A percentile compares a stretch with the other conserved stretches of the same genome.
phyloP scores from a whole-genome alignment of 2,329 filamentous ascomycete genomes.

The Epichloe brachyelytri region DNA sequence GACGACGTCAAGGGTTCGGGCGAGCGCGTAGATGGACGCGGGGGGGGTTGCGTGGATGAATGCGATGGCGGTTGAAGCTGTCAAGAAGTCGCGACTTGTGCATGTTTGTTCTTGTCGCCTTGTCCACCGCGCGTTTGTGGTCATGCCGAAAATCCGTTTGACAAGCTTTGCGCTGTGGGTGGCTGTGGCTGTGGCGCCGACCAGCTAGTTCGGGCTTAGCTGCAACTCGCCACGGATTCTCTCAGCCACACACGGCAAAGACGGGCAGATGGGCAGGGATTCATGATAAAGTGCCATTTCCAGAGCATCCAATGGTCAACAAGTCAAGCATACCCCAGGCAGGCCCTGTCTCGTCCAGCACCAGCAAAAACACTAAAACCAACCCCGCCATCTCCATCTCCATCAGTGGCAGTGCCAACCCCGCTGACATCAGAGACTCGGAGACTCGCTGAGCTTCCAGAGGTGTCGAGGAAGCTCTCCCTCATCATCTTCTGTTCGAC shows the following conservation, averaged over 20 bases:
- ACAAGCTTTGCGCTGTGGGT: not conserved
- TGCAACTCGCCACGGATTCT: not conserved
- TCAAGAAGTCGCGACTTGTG: not conserved
- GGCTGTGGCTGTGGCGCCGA: not conserved
- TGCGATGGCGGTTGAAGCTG: not conserved
- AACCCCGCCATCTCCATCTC: not conserved
- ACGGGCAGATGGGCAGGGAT: too few species aligned
- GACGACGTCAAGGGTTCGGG: not conserved
- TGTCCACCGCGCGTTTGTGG: not conserved
- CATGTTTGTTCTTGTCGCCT: not conserved
- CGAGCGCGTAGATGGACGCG: not conserved
- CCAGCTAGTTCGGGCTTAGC: not conserved
- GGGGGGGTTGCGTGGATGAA: not conserved
- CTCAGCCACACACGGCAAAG: not conserved
- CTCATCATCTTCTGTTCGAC: not conserved
- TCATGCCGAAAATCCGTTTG: not conserved
- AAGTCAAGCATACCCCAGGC: not conserved
- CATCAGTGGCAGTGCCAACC: not conserved
- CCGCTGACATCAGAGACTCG: slow-evolving; percentile 8
- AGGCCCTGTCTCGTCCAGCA: not conserved
- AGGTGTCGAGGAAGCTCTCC: not conserved
- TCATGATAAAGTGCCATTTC: too few species aligned
- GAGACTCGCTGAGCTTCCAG: not conserved
- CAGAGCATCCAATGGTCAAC: too few species aligned
- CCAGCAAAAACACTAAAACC: not conserved